Percentiles rank a stretch among this genome's conserved stretches.
These are phyloP conservation scores for Triticum dicoccoides DNA, from an alignment of 176 grass and related monocot genomes.

Conservation along the genomic window DNA sequence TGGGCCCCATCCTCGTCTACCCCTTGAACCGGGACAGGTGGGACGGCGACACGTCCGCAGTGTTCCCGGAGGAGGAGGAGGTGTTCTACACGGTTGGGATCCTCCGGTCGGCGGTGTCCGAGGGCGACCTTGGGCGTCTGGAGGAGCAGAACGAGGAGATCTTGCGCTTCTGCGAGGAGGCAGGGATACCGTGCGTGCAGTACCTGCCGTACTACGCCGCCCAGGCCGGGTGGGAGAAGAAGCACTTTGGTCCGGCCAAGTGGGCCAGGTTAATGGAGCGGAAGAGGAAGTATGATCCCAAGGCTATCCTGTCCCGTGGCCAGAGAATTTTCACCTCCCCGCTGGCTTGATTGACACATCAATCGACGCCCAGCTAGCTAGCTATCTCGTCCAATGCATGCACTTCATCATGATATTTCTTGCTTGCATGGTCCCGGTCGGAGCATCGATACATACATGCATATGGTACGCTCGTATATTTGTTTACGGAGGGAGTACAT, in stretches of 20 bases:
- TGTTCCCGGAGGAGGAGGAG: slow-evolving; percentile 50
- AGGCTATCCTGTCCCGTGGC: slow-evolving; percentile 57
- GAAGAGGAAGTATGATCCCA: slow-evolving; percentile 67
- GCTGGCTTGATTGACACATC: background rate
- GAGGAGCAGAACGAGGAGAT: slow-evolving; percentile 62
- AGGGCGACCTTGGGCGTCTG: background rate
- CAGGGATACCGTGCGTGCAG: slow-evolving; percentile 46
- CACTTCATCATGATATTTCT: background rate
- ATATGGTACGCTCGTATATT: too few relatives aligned
- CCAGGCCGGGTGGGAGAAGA: slow-evolving; percentile 53
- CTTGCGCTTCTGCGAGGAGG: slow-evolving; percentile 42
- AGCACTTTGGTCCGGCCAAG: slow-evolving; percentile 53
- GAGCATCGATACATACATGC: background rate
- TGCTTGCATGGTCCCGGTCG: too few relatives aligned
- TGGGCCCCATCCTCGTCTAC: slow-evolving; percentile 58
- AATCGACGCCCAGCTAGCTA: too few relatives aligned
- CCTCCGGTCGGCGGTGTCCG: slow-evolving; percentile 41
- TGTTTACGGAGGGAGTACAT: too few relatives aligned
- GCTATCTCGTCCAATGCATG: too few relatives aligned
- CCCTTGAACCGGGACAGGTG: slow-evolving; percentile 70
- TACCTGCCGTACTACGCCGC: slow-evolving; percentile 59
- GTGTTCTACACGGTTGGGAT: slow-evolving; percentile 75
- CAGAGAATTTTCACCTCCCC: slow-evolving; percentile 62
- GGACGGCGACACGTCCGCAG: slow-evolving; percentile 47
- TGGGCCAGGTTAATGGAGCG: slow-evolving; percentile 48